Conservation (phyloP, 2,329 filamentous ascomycete species). For the Hypoxylon sp. region DNA sequence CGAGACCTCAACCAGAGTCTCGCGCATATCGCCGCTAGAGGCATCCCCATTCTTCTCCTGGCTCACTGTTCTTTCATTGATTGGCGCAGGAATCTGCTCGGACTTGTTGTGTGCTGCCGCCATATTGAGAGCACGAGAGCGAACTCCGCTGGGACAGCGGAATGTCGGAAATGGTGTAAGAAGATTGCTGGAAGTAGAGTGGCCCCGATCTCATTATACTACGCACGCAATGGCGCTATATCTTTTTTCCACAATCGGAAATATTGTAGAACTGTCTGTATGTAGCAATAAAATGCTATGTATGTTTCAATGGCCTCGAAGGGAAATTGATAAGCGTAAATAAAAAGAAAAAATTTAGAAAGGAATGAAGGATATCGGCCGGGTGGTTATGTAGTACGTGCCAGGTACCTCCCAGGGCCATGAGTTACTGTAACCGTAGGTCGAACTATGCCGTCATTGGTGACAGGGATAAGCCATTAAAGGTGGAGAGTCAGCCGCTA, state of each 20-base stretch:
- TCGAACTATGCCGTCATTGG: constrained; percentile 38
- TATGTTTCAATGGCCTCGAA: constrained; percentile 1
- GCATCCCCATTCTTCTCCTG: constrained; percentile 45
- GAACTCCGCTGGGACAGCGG: constrained; percentile 52
- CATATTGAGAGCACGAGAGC: constrained; percentile 51
- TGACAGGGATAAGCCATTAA: constrained; percentile 25
- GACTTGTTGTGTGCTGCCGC: constrained; percentile 47
- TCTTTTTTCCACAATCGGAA: constrained; percentile 29
- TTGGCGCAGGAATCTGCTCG: constrained; percentile 15
- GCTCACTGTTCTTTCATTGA: constrained; percentile 3
- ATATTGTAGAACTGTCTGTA: not conserved
- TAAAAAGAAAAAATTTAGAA: constrained; percentile 17
- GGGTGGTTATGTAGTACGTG: constrained; percentile 14
- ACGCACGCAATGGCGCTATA: constrained; percentile 43
- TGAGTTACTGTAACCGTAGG: constrained; percentile 17
- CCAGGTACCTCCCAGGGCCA: constrained; percentile 23
- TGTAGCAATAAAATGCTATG: constrained; percentile 10
- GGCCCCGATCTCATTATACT: constrained; percentile 48
- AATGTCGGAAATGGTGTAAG: constrained; percentile 48
- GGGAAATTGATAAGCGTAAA: constrained; percentile 25
- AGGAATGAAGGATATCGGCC: constrained; percentile 26
- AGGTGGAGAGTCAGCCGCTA: constrained; percentile 39
- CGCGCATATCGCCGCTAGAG: constrained; percentile 40
- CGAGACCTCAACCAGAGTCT: constrained; percentile 41
- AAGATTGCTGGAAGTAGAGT: constrained; percentile 43